These are phyloP conservation scores for Trypanosoma conorhini DNA, from an alignment of 208 protist genomes.

Conservation along the genomic window DNA sequence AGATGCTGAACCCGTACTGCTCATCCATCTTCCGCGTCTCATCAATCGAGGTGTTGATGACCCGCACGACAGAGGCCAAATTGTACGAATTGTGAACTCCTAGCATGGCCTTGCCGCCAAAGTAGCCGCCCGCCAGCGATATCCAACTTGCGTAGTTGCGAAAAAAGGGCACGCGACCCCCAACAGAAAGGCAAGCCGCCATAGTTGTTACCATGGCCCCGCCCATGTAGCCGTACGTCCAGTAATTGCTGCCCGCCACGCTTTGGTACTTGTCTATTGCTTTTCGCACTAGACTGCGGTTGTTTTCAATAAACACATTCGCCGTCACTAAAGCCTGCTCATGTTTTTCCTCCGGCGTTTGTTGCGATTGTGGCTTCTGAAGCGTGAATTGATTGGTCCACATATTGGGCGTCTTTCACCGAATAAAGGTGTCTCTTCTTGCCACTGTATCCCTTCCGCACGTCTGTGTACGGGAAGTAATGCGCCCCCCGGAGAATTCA, in stretches of 20 bases:
- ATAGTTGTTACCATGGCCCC: constrained; percentile 68
- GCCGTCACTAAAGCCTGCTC: constrained; percentile 70
- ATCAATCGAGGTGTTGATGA: constrained; percentile 61
- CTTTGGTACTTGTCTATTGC: constrained; percentile 56
- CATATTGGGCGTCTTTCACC: constrained; percentile 6
- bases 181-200: constrained; percentile 59
- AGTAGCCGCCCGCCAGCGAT: constrained; percentile 72
- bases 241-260: constrained; percentile 76
- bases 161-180: constrained; percentile 69
- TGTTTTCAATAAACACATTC: constrained; percentile 77
- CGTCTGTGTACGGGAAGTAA: constrained; percentile 10
- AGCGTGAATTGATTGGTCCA: constrained; percentile 28
- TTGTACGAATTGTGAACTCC: constrained; percentile 61
- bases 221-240: constrained; percentile 86
- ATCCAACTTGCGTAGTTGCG: constrained; percentile 76
- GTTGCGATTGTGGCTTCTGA: constrained; percentile 37
- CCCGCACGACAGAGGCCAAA: constrained; percentile 43
- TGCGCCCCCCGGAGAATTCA: not conserved
- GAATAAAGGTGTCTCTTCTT: not conserved
- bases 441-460: constrained; percentile 6
- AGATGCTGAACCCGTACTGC: constrained; percentile 54
- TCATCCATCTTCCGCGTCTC: constrained; percentile 76
- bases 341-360: constrained; percentile 63
- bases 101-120: constrained; percentile 70
- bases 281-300: constrained; percentile 47